Percentiles rank a stretch among this genome's conserved stretches.
These are phyloP conservation scores for Fennellomyces sp. DNA, from an alignment of 371 early-diverging fungal genomes.

Conservation along the genomic window DNA sequence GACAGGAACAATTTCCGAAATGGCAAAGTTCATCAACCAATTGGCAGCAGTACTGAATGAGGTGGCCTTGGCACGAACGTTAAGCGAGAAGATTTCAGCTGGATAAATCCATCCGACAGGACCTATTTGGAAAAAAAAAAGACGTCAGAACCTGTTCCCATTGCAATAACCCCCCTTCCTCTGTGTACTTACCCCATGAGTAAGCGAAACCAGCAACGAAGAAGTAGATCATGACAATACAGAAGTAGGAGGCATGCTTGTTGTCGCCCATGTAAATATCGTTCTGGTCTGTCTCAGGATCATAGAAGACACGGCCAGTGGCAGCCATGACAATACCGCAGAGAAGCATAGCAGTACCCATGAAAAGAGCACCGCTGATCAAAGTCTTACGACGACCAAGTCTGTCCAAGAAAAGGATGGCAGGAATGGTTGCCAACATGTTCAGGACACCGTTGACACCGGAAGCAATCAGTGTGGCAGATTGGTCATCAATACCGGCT, in stretches of 20 bases:
- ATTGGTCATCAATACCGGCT: constrained; percentile 55
- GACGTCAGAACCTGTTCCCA: too few species aligned
- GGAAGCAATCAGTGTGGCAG: constrained; percentile 67
- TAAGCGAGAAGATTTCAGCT: constrained; percentile 65
- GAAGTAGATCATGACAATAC: constrained; percentile 54
- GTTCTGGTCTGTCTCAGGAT: constrained; percentile 15
- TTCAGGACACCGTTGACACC: constrained; percentile 79
- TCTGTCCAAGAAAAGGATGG: constrained; percentile 63
- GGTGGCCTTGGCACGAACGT: constrained; percentile 52
- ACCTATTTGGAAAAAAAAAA: neutral
- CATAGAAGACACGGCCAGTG: constrained; percentile 18
- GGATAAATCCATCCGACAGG: constrained; percentile 61
- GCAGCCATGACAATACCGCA: constrained; percentile 51
- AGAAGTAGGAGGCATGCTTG: constrained; percentile 40
- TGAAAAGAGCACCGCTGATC: constrained; percentile 45
- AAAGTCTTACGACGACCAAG: constrained; percentile 50
- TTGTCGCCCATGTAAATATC: constrained; percentile 39
- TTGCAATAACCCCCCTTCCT: too few species aligned
- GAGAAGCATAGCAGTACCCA: constrained; percentile 48
- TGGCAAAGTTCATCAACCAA: constrained; percentile 57
- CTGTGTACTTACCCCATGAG: constrained; percentile 50
- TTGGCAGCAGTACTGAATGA: constrained; percentile 66
- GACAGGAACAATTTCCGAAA: constrained; percentile 45
- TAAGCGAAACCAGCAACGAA: constrained; percentile 53
- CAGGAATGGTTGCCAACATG: constrained; percentile 72